Evolutionary conservation across 169 alveolate genomes (phyloP), one percentile per base, ranked within the genome.

Genomic region (Babesia ovata): DNA sequence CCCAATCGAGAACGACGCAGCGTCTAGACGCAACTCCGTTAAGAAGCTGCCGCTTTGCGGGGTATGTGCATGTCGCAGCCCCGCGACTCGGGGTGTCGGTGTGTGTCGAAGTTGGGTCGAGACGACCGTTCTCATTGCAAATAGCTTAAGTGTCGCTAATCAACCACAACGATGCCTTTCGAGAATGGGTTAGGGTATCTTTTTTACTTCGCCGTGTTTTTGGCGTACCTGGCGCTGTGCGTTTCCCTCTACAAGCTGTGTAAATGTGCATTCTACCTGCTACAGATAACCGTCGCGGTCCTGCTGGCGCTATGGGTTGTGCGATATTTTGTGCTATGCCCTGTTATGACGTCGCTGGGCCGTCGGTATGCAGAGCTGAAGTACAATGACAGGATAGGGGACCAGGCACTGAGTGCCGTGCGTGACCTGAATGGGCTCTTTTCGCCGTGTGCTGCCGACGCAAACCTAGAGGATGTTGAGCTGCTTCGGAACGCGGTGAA

Each of bases 401-500:
- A 19, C 46, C 21, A 2, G 24, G 21, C 54, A 13, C 19, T 4
- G 24, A 26, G 21, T 1, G 62, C 59, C 28, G 42, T 65, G 44
- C 26, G 9, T 3, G 26, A 4, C 22, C 59, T 65, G 44, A 48
- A 45, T 21, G 46, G 42, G 13, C 26, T 26, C 7, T 44, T 65
- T 9, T 24, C 33, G 36, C 29, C 24, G 9, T 28, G 29, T 4
- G 48, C 45, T 2, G 63, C n/a, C 28, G 54, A 59, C n/a, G n/a
- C 46, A 4, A 42, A 24, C 52, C 56, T 4, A 22, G n/a, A 45
- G 60, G 48, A 65, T 28, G n/a, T 65, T 17, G 58, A 13, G 6
- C 72, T 54, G 66, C 9, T 77, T 13, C 33, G 86, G 26, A 50
- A 36, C 12, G 42, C 73, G 11, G 6, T 77, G 21, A 19, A 65